Percentiles rank a stretch among this genome's conserved stretches.
These are phyloP conservation scores for Ligustrum vulgare DNA, from an alignment of 257 asterid species.

Conservation along the genomic window DNA sequence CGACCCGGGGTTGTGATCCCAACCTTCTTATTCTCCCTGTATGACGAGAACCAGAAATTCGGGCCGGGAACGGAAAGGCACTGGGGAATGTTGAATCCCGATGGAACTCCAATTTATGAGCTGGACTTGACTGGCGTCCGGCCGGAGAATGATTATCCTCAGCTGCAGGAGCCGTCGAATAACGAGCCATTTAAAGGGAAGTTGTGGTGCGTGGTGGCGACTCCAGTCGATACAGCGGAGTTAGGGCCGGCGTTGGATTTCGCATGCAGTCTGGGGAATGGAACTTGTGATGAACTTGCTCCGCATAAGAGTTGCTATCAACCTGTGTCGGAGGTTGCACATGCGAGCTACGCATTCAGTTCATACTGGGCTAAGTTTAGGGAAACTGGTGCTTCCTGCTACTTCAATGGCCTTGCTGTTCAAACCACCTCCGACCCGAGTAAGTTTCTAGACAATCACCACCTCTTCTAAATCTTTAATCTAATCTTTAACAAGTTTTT, in stretches of 20 bases:
- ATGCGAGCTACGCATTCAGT: conserved; percentile 82
- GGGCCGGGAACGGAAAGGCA: conserved; percentile 75
- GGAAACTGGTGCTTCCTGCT: conserved; percentile 42
- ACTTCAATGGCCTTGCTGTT: conserved; percentile 53
- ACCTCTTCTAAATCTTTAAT: too few species aligned
- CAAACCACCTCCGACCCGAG: conserved; percentile 48
- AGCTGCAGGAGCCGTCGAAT: conserved; percentile 37
- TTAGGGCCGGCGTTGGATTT: conserved; percentile 43
- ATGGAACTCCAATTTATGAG: conserved; percentile 56
- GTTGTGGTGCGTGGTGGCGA: conserved; percentile 65
- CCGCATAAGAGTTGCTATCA: conserved; percentile 62
- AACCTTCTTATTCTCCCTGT: conserved; percentile 58
- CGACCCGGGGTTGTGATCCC: conserved; percentile 53
- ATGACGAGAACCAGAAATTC: conserved; percentile 55
- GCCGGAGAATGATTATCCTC: conserved; percentile 21
- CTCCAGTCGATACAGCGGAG: conserved; percentile 13
- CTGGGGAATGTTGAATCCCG: conserved; percentile 57
- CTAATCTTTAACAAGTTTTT: neutral
- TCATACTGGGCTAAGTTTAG: conserved; percentile 68
- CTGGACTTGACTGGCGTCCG: conserved; percentile 53
- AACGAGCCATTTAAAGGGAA: conserved; percentile 58
- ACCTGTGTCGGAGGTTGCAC: conserved; percentile 50
- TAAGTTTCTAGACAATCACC: conserved; percentile 2
- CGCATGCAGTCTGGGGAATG: conserved; percentile 49
- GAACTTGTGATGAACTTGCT: conserved; percentile 56